Evolutionary conservation across 2,329 filamentous ascomycete genomes (phyloP).

Genomic region (Aspergillus versicolor): DNA sequence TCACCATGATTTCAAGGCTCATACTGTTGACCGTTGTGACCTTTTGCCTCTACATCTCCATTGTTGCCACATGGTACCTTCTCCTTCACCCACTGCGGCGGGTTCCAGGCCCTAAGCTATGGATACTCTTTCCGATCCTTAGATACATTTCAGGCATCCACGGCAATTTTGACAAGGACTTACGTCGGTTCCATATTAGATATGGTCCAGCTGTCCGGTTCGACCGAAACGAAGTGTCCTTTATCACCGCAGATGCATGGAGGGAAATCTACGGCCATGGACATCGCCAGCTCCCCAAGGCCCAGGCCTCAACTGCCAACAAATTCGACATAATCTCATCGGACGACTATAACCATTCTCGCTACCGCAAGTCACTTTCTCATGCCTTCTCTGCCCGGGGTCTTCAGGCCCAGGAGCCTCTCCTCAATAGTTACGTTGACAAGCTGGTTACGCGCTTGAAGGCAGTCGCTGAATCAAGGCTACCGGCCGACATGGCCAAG

Average conservation of each 20-base stretch:
- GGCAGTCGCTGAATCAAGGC: background rate
- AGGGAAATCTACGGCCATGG: conserved; percentile 28
- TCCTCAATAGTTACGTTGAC: conserved; percentile 32
- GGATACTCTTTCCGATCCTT: conserved; percentile 1
- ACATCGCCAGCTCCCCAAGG: background rate
- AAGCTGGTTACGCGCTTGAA: conserved; percentile 25
- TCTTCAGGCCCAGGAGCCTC: conserved; percentile 32
- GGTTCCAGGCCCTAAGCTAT: conserved; percentile 6
- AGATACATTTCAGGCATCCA: conserved; percentile 3
- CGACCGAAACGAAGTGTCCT: conserved; percentile 42
- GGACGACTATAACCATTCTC: conserved; percentile 27
- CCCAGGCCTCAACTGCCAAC: background rate
- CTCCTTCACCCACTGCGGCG: conserved; percentile 10
- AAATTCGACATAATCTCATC: background rate
- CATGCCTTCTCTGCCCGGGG: conserved; percentile 38
- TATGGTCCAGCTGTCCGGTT: conserved; percentile 41
- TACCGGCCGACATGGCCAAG: conserved; percentile 2
- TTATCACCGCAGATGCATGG: conserved; percentile 30
- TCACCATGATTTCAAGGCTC: background rate
- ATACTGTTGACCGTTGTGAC: background rate
- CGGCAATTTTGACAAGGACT: conserved; percentile 6
- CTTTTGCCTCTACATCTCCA: background rate
- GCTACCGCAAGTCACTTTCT: conserved; percentile 33
- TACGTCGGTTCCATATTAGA: conserved; percentile 22
- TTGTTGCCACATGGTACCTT: background rate